These are phyloP conservation scores for Craterostigma plantagineum DNA, from an alignment of 257 asterid species.

Conservation along the genomic window DNA sequence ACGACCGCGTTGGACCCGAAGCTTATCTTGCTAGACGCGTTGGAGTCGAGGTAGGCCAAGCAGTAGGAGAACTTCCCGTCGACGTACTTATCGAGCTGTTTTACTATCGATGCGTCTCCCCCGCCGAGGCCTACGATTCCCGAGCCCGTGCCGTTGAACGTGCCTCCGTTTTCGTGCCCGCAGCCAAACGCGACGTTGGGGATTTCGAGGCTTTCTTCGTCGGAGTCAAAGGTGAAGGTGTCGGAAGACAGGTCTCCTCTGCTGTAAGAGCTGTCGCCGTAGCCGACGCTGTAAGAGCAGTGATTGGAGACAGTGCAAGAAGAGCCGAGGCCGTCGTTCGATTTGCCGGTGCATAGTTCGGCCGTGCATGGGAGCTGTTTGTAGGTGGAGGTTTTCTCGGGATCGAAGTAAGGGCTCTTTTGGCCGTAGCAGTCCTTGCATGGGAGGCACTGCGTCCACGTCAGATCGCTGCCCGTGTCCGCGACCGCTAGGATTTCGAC, in stretches of 20 bases:
- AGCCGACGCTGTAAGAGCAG: not conserved
- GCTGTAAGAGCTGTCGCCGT: not conserved
- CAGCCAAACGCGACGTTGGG: not conserved
- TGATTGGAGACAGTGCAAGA: not conserved
- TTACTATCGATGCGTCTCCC: not conserved
- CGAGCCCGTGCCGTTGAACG: not conserved
- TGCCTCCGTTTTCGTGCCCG: conserved; percentile 2
- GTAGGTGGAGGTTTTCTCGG: not conserved
- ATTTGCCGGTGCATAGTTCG: not conserved
- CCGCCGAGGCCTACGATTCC: not conserved
- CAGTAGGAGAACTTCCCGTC: conserved; percentile 2
- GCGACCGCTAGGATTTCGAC: not conserved
- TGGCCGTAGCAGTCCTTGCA: not conserved
- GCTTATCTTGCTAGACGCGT: not conserved
- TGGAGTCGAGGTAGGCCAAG: not conserved
- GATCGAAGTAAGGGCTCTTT: not conserved
- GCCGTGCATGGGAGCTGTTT: not conserved
- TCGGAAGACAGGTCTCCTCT: not conserved
- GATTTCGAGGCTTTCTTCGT: not conserved
- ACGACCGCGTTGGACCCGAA: not conserved
- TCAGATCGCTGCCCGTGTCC: conserved; percentile 5
- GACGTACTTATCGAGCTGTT: not conserved
- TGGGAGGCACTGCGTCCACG: conserved; percentile 4
- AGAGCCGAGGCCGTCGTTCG: not conserved
- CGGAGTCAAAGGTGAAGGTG: too few relatives aligned